Base-by-base conservation (phyloP, 306 rosid genomes). In the Corylus avellana region DNA sequence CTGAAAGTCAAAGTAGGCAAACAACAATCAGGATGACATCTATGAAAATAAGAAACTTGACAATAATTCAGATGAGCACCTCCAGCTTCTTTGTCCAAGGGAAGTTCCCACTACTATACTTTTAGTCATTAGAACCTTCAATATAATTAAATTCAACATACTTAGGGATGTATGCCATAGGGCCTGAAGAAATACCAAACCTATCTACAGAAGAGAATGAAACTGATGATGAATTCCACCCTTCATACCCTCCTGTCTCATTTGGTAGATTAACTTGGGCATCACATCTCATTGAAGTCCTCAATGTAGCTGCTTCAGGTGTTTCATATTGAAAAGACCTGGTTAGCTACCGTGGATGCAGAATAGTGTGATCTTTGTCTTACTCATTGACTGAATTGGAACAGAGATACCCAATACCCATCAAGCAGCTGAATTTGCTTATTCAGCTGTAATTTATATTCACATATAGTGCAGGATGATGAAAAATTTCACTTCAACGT, bases 1-100 rank as follows among this genome's bases (percentile, higher is more conserved):
- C 99, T 95, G 74, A 73, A 79, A 77, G 79, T 56, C 72, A 49
- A 77, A 29, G 75, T 72, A 78, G 56, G 63, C 53, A 80, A 44
- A 73, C 54, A 74, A 75, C 22, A 77, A 74, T 75, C 35, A 87
- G 27, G 70, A 75, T 64, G 72, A 72, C 42, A 70, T 51, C 73
- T 58, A 77, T 73, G 75, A 72, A 48, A 53, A 72, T 42, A 79
- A 49, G 39, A 83, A 84, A 63, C 81, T 50, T 47, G 51, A 51
- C 29, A 77, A 82, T 32, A 77, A 66, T 37, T 78, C 72, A 80
- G 84, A 77, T 74, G 44, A 71, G 83, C 83, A 95, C 98, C 99
- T 95, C 99, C 78, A 91, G 80, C 78, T 89, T 71, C 79, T 86
- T 92, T 55, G 94, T 88, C 99, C 99, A 95, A 14, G 93, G 81